Evolutionary conservation across 805 yeast species (phyloP).

Genomic region (Grigorovia transvaalensis): DNA sequence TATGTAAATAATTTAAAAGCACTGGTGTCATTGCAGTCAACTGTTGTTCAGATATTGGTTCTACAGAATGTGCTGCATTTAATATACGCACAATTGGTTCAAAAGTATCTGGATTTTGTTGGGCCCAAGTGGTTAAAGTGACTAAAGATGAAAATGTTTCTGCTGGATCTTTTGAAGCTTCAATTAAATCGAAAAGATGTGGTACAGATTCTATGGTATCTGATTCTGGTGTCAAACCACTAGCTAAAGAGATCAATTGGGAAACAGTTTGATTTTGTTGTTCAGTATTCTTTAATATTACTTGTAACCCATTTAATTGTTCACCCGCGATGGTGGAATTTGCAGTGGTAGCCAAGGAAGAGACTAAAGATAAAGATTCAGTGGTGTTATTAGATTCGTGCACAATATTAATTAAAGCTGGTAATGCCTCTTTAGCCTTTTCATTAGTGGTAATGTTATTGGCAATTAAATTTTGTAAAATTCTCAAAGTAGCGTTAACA

Average conservation of each 20-base stretch:
- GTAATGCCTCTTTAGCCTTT: conserved; percentile 15
- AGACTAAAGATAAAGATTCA: conserved; percentile 11
- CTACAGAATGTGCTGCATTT: conserved; percentile 8
- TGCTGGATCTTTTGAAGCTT: conserved; percentile 16
- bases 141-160: conserved; percentile 15
- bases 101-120: conserved; percentile 16
- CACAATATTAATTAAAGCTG: conserved; percentile 13
- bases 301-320: conserved; percentile 16
- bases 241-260: conserved; percentile 6
- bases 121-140: conserved; percentile 21
- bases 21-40: conserved; percentile 18
- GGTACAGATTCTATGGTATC: conserved; percentile 15
- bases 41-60: conserved; percentile 13
- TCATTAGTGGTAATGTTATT: conserved; percentile 16
- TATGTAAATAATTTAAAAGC: conserved; percentile 17
- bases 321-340: conserved; percentile 15
- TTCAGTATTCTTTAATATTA: conserved; percentile 14
- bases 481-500: conserved; percentile 12
- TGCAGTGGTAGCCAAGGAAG: conserved; percentile 12
- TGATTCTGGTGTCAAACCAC: conserved; percentile 11
- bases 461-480: conserved; percentile 10
- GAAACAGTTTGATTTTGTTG: conserved; percentile 16
- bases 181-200: conserved; percentile 14
- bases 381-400: conserved; percentile 12
- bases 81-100: conserved; percentile 19